Evolutionary conservation across 768 basidiomycete genomes (phyloP).

Genomic region (Tephrocybe sp.): DNA sequence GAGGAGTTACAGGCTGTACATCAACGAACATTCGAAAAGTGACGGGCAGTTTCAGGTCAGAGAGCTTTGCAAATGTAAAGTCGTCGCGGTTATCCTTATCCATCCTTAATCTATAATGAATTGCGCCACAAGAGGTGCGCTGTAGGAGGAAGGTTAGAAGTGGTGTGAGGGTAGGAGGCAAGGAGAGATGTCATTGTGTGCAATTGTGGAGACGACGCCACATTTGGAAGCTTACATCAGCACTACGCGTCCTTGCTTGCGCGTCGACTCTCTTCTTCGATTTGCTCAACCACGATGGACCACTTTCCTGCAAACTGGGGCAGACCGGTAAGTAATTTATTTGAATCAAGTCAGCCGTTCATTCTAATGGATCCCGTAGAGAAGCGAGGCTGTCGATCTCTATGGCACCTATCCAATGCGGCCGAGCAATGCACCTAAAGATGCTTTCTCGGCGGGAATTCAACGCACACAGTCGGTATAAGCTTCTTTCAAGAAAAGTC

Average conservation of each 20-base stretch:
- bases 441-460: constrained; percentile 61
- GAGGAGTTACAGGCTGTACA: neutral
- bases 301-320: constrained; percentile 88
- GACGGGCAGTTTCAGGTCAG: constrained; percentile 83
- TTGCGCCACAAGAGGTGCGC: neutral
- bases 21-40: constrained; percentile 75
- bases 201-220: neutral
- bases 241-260: constrained; percentile 19
- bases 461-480: constrained; percentile 75
- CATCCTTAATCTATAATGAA: constrained; percentile 23
- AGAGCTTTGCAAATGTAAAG: constrained; percentile 89
- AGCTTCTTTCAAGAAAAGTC: neutral
- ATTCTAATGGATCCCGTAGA: constrained; percentile 32
- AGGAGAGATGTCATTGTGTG: neutral
- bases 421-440: constrained; percentile 44
- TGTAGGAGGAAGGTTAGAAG: neutral
- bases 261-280: constrained; percentile 9
- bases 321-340: constrained; percentile 51
- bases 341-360: too few relatives aligned
- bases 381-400: constrained; percentile 72
- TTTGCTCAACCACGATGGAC: constrained; percentile 49
- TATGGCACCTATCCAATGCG: constrained; percentile 78
- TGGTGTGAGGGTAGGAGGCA: neutral
- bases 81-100: constrained; percentile 73
- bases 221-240: constrained; percentile 15